These are phyloP conservation scores for Strobilomyces dryophilus DNA, from an alignment of 768 basidiomycete species.

Conservation along the genomic window DNA sequence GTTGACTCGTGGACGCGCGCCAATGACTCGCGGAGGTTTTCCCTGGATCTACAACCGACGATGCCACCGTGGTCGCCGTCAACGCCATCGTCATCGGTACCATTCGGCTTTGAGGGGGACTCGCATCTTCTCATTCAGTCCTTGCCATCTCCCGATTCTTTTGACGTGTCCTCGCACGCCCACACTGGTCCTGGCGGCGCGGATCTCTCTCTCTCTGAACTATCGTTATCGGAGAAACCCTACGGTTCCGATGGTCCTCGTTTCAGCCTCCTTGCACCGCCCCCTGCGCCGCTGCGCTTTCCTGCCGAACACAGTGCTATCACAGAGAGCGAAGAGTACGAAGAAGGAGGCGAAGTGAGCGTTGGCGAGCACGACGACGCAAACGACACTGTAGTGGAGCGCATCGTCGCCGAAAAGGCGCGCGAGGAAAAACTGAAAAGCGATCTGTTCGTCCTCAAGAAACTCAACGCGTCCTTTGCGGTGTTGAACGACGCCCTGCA, in stretches of 20 bases:
- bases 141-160: slow-evolving; percentile 31
- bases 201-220: slow-evolving; percentile 56
- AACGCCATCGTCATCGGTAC: slow-evolving; percentile 28
- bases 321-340: slow-evolving; percentile 22
- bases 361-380: slow-evolving; percentile 11
- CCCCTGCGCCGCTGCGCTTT: slow-evolving; percentile 15
- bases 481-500: slow-evolving; percentile 64
- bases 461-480: slow-evolving; percentile 68
- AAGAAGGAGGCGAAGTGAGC: slow-evolving; percentile 9
- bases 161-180: slow-evolving; percentile 28
- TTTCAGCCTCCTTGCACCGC: slow-evolving; percentile 32
- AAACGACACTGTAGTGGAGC: slow-evolving; percentile 25
- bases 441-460: slow-evolving; percentile 68
- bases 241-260: slow-evolving; percentile 27
- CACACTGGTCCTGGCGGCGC: slow-evolving; percentile 41
- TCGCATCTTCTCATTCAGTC: slow-evolving; percentile 49
- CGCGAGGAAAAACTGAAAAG: slow-evolving; percentile 73
- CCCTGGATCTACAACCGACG: background rate
- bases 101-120: slow-evolving; percentile 18
- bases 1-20: background rate
- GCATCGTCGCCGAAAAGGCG: slow-evolving; percentile 28
- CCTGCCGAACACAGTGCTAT: slow-evolving; percentile 24
- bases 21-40: background rate
- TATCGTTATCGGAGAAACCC: slow-evolving; percentile 40
- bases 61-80: slow-evolving; percentile 31